Evolutionary conservation across 2,329 filamentous ascomycete genomes (phyloP), one percentile per base, ranked within the genome.

Genomic region (Niveomyces coronatus): DNA sequence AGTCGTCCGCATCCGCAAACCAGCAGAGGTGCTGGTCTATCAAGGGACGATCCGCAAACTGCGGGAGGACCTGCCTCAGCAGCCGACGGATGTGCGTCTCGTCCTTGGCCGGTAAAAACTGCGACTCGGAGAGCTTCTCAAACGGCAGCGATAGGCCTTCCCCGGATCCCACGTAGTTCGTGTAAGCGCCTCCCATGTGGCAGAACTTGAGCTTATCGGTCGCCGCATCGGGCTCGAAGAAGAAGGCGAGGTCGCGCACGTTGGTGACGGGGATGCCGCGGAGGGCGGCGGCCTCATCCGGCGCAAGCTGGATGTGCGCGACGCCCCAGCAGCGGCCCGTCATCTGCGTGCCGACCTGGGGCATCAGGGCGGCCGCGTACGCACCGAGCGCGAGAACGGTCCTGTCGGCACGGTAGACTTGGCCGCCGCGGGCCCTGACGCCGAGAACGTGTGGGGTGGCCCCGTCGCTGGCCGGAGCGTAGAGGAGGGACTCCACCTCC

Each of bases 181-280:
- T 68, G 45, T 75, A 76, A 0, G 74, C 76, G 1, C 66, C 70
- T 2, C 73, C 73, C 51, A 71, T 64, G 0, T 73, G 71, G 46
- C 74, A 79, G 9, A 81, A 49, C 55, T 81, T 80, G 30, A 80
- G 55, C 4, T 78, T 52, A 16, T 67, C 65, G 0, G 74, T 78
- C 43, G 64, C 61, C 0, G 64, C 68, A 45, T 80, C 76, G 0
- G 76, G 75, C 52, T 80, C 76, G 41, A 80, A 80, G 55, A 77
- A 74, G 60, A 80, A 80, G 0, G 75, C 75, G 0, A 79, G 56
- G 43, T 80, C 76, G 2, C 76, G 66, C 1, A 70, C 68, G 37
- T 78, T 76, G 1, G 70, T 75, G 0, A 78, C 71, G 0, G 76
- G 76, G 9, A 80, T 73, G 3, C 71, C 70, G 2, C 68, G 64